phyloP scores from a whole-genome alignment of 257 asterid genomes.

The Solanum paucissectum region DNA sequence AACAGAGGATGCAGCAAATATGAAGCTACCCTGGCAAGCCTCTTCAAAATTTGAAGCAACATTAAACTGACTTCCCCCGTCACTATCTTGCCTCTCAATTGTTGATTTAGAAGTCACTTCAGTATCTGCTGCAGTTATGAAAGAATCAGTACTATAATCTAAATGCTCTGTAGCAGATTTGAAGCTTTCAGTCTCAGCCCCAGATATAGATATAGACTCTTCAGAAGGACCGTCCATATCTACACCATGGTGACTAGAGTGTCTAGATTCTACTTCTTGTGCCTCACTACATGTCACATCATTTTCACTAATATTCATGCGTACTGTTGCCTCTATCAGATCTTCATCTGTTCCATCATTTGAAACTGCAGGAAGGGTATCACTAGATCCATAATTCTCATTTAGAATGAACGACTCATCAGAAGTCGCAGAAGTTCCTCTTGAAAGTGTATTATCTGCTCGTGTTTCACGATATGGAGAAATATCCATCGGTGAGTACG shows the following conservation, averaged over 20 bases:
- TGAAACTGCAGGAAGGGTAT: conserved; percentile 21
- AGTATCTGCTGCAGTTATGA: conserved; percentile 54
- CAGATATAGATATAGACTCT: conserved; percentile 62
- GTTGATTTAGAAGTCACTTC: conserved; percentile 47
- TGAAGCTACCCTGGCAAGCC: conserved; percentile 40
- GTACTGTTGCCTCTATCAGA: conserved; percentile 38
- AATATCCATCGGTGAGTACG: conserved; percentile 92
- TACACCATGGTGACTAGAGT: conserved; percentile 17
- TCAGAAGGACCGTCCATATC: conserved; percentile 39
- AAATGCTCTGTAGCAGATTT: conserved; percentile 80
- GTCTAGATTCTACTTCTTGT: conserved; percentile 17
- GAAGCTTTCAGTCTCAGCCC: conserved; percentile 65
- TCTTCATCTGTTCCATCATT: conserved; percentile 38
- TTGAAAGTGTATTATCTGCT: conserved; percentile 31
- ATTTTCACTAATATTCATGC: conserved; percentile 30
- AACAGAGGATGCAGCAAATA: conserved; percentile 60
- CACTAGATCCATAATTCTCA: conserved; percentile 36
- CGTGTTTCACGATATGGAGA: conserved; percentile 71
- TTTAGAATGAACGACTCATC: conserved; percentile 42
- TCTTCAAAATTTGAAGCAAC: conserved; percentile 29
- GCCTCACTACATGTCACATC: conserved; percentile 19
- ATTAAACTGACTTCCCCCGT: conserved; percentile 30
- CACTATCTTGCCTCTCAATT: conserved; percentile 50
- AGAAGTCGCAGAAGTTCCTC: conserved; percentile 66
- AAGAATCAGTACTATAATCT: conserved; percentile 58